Conservation (phyloP, 805 yeast species). For the Teunomyces stri region DNA sequence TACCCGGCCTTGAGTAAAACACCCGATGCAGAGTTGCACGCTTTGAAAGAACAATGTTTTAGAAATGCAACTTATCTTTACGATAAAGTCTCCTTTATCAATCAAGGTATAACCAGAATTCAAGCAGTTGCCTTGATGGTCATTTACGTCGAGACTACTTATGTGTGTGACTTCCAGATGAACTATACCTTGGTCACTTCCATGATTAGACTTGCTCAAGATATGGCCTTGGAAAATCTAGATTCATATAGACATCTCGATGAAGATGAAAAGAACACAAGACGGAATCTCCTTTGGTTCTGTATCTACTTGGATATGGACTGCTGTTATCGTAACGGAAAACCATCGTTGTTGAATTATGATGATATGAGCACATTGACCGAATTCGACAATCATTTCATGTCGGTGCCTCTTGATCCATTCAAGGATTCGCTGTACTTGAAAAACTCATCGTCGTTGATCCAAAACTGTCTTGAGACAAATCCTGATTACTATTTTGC, state of each 20-base stretch:
- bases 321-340: constrained; percentile 44
- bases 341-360: constrained; percentile 45
- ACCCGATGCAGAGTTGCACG: background rate
- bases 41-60: constrained; percentile 4
- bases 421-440: constrained; percentile 4
- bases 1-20: constrained; percentile 1
- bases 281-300: constrained; percentile 48
- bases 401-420: constrained; percentile 13
- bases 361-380: constrained; percentile 33
- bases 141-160: constrained; percentile 31
- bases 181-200: constrained; percentile 42
- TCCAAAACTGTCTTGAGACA: constrained; percentile 6
- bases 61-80: constrained; percentile 48
- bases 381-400: constrained; percentile 12
- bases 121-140: constrained; percentile 52
- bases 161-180: constrained; percentile 29
- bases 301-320: constrained; percentile 49
- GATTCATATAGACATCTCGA: constrained; percentile 33
- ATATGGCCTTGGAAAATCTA: constrained; percentile 53
- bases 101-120: constrained; percentile 51
- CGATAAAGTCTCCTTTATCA: constrained; percentile 46
- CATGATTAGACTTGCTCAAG: constrained; percentile 54
- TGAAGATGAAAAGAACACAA: constrained; percentile 32
- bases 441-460: constrained; percentile 3
- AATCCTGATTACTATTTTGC: constrained; percentile 13